These are phyloP conservation scores for Xylaria sp. DNA, from an alignment of 2,329 filamentous ascomycete species.

Conservation along the genomic window DNA sequence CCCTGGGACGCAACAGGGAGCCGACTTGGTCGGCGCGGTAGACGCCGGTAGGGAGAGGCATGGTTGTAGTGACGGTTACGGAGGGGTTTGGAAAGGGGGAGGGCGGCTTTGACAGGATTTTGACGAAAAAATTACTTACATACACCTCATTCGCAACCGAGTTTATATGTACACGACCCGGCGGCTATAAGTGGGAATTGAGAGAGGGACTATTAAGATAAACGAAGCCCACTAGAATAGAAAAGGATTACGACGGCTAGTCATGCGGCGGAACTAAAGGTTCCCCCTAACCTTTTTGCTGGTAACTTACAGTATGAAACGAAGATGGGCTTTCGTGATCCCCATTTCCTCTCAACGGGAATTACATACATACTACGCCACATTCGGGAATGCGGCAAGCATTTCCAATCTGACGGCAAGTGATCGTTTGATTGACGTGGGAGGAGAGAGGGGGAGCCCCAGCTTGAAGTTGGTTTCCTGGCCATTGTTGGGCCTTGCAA, in stretches of 20 bases:
- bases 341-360: not conserved
- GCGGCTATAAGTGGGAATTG: constrained; percentile 5
- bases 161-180: constrained; percentile 9
- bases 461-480: not conserved
- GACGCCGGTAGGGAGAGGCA: constrained; percentile 50
- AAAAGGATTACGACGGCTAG: constrained; percentile 8
- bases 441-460: not conserved
- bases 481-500: not conserved
- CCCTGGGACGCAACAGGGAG: constrained; percentile 58
- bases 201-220: not conserved
- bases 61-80: constrained; percentile 24
- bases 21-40: constrained; percentile 62
- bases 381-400: constrained; percentile 20
- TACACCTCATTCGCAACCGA: not conserved
- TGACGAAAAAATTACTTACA: not conserved
- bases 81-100: not conserved
- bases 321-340: constrained; percentile 7
- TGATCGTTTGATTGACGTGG: not conserved
- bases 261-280: not conserved
- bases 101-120: not conserved
- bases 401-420: constrained; percentile 14
- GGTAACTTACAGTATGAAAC: not conserved
- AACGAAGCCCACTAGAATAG: not conserved
- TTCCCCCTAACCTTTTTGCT: not conserved
- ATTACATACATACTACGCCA: constrained; percentile 2